These are phyloP conservation scores for Phoma herbarum DNA, from an alignment of 2,329 filamentous ascomycete genomes.

Conservation along the genomic window DNA sequence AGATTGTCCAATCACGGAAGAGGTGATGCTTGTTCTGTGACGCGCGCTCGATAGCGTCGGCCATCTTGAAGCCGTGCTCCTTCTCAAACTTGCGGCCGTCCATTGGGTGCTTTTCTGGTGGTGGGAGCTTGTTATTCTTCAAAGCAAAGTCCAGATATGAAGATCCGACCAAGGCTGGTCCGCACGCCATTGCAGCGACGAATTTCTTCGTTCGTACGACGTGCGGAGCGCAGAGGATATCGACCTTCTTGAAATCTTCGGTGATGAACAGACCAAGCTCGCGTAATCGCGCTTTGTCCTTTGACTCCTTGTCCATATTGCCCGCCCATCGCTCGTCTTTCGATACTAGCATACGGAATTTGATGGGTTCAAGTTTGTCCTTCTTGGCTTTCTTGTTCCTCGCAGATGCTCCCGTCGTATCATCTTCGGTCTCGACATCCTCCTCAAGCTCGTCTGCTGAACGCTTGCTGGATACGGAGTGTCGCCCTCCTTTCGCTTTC, in stretches of 20 bases:
- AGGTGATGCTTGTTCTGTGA: conserved; percentile 79
- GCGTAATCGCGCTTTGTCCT: conserved; percentile 82
- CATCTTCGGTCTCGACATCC: conserved; percentile 53
- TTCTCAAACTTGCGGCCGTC: conserved; percentile 77
- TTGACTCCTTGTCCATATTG: conserved; percentile 76
- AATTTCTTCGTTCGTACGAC: conserved; percentile 95
- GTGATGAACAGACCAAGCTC: conserved; percentile 84
- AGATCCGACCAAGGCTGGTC: conserved; percentile 78
- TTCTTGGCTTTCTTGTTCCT: conserved; percentile 69
- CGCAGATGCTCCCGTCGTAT: conserved; percentile 60
- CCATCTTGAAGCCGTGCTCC: conserved; percentile 73
- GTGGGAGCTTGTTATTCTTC: conserved; percentile 70
- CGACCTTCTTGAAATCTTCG: conserved; percentile 76
- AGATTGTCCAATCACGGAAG: conserved; percentile 78
- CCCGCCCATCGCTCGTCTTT: conserved; percentile 84
- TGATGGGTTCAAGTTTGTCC: conserved; percentile 64
- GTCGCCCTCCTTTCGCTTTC: conserved; percentile 38
- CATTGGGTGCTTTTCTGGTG: conserved; percentile 72
- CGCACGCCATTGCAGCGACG: conserved; percentile 82
- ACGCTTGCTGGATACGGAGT: conserved; percentile 55
- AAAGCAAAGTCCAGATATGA: conserved; percentile 82
- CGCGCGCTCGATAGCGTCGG: conserved; percentile 73
- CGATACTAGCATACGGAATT: conserved; percentile 81
- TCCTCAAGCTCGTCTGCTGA: conserved; percentile 57
- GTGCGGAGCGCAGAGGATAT: conserved; percentile 86